Base-by-base conservation (phyloP, 2,329 filamentous ascomycete species). In the Nemania diffusa region DNA sequence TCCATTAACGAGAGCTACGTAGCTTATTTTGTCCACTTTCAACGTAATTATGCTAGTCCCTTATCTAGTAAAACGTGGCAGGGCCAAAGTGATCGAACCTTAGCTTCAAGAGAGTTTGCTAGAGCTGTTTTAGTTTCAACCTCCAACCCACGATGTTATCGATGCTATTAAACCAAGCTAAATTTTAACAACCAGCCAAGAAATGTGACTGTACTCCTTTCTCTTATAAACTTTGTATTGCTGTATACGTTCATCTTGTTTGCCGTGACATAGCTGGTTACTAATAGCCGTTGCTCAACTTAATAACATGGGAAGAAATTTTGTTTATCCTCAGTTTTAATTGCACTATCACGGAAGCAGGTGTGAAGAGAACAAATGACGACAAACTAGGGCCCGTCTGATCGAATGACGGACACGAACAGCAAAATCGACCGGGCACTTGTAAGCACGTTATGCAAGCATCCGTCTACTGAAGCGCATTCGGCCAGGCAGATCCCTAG, bases 361-460 rank as follows among this genome's bases (percentile, higher is more conserved):
- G 42, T 37, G 24, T 20, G 67, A 72, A 72, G 71, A 72, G 58
- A 65, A 70, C 69, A 70, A 69, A 71, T 72, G 68, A 69, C 68
- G 57, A 67, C 60, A 53, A 72, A 44, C 48, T 51, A 48, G 58
- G 61, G 46, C 67, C 75, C 71, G 69, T 68, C 72, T 73, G 73
- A 75, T 77, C 69, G 73, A 77, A 73, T 74, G 74, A 75, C 74
- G 77, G 76, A 68, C 69, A 72, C 72, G 73, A 72, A 70, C 73
- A 73, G 74, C 71, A 65, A 72, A 73, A 68, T 78, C 71, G 73
- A 73, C 76, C 74, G 75, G 72, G 69, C 69, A 72, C 73, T 73
- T 68, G 72, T 75, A 75, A 74, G 74, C 75, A 73, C 75, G 75
- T 71, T 74, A 79, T 83, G 81, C 81, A 81, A 74, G 72, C 73